Evolutionary conservation across 2,329 filamentous ascomycete genomes (phyloP), one percentile per base, ranked within the genome.

Genomic region (Proliferodiscus dingleyae): DNA sequence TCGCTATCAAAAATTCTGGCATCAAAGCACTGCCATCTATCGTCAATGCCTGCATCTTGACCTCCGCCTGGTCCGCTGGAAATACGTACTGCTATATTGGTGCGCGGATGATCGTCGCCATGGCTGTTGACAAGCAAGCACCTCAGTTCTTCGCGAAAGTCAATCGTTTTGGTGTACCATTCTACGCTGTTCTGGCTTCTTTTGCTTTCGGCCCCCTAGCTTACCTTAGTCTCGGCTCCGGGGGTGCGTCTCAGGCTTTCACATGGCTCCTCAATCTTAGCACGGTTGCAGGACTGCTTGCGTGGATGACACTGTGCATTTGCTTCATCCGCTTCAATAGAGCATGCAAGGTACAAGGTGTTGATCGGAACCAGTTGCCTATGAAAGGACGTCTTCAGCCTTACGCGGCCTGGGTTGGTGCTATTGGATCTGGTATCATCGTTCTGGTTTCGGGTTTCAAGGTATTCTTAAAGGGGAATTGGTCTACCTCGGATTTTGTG

Each of bases 21-120:
- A 85, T 88, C 44, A 67, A 69, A 0, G 67, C 83, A 0, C 64
- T 89, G 2, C 83, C 84, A 8, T 77, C 85, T 53, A 80, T 89
- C 28, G 80, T 89, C 64, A 89, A 89, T 58, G 83, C 81, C 10
- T 74, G 87, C 64, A 74, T 89, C 36, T 68, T 89, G 15, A 81
- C 79, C 0, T 80, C 83, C 0, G 81, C 82, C 3, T 67, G 73
- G 58, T 79, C 75, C 1, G 75, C 76, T 4, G 77, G 74, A 15
- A 89, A 88, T 54, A 80, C 84, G 52, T 79, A 75, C 58, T 69
- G 89, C 24, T 69, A 72, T 37, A 68, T 77, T 1, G 78, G 77
- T 15, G 80, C 78, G 0, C 73, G 80, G 36, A 77, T 78, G 21
- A 66, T 82, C 5, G 77, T 80, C 52, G 76, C 73, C 5, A 67